These are phyloP conservation scores for Pseudocercospora cruenta DNA, from an alignment of 2,329 filamentous ascomycete genomes.

Conservation along the genomic window DNA sequence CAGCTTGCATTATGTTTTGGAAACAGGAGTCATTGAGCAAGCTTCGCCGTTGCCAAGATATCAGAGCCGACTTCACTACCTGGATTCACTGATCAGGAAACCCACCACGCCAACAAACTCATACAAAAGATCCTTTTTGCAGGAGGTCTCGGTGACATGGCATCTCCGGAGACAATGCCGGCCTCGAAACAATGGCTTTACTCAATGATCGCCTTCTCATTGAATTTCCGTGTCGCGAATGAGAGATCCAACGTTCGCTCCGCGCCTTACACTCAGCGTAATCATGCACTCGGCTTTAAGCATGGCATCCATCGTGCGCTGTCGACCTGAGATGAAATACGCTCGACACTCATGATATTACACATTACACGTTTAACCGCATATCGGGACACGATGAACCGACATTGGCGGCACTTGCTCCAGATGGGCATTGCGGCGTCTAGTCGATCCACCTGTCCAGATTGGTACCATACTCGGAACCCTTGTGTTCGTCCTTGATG, in stretches of 20 bases:
- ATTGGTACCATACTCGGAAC: not conserved
- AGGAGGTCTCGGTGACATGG: not conserved
- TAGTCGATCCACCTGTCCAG: conserved; percentile 1
- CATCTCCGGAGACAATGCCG: not conserved
- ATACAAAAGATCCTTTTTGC: not conserved
- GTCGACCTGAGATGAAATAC: too few species aligned
- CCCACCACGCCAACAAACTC: too few species aligned
- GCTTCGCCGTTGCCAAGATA: not conserved
- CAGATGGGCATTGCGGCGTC: too few species aligned
- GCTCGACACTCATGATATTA: not conserved
- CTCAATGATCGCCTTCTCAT: too few species aligned
- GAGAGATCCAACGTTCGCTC: not conserved
- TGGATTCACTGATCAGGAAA: too few species aligned
- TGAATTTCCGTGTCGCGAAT: too few species aligned
- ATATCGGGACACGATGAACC: too few species aligned
- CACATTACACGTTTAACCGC: too few species aligned
- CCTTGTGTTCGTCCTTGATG: not conserved
- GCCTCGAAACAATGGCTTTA: too few species aligned
- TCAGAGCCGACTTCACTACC: not conserved
- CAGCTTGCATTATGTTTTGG: not conserved
- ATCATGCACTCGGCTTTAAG: not conserved
- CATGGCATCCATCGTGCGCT: not conserved
- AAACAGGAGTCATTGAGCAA: not conserved
- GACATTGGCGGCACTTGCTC: not conserved
- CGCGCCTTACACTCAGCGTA: not conserved